phyloP scores from a whole-genome alignment of 1,139 yeast species.

The Protomyces inundatus region DNA sequence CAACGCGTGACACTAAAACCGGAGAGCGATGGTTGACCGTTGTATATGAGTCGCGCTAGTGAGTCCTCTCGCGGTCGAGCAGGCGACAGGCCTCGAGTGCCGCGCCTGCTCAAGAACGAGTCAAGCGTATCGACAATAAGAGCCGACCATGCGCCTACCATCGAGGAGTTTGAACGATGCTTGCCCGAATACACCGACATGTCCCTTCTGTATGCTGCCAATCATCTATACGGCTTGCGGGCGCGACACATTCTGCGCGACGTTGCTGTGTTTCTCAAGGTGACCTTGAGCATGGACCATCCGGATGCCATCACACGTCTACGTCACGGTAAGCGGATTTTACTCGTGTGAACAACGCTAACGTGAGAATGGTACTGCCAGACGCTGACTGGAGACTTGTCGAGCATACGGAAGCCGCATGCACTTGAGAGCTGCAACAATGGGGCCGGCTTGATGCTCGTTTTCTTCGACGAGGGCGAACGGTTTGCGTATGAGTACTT shows the following conservation, averaged over 20 bases:
- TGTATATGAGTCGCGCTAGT: no score
- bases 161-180: not conserved
- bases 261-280: constrained; percentile 1
- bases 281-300: constrained; percentile 1
- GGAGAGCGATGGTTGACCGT: no score
- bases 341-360: not conserved
- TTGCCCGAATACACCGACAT: constrained; percentile 5
- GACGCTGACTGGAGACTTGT: not conserved
- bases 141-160: no score
- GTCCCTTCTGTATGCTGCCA: constrained; percentile 1
- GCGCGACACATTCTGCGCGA: constrained; percentile 4
- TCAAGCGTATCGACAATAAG: no score
- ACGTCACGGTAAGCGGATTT: constrained; percentile 1
- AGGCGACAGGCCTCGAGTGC: no score
- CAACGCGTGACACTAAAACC: no score
- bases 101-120: no score
- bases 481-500: constrained; percentile 1
- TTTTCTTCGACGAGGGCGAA: constrained; percentile 12
- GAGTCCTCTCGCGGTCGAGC: no score
- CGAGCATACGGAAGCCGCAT: constrained; percentile 5
- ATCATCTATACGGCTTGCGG: not conserved
- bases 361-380: constrained; percentile 16
- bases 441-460: constrained; percentile 14
- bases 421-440: constrained; percentile 15
- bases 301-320: constrained; percentile 1